phyloP scores from a whole-genome alignment of 1,139 yeast species.

The Kodamaea sp. region DNA sequence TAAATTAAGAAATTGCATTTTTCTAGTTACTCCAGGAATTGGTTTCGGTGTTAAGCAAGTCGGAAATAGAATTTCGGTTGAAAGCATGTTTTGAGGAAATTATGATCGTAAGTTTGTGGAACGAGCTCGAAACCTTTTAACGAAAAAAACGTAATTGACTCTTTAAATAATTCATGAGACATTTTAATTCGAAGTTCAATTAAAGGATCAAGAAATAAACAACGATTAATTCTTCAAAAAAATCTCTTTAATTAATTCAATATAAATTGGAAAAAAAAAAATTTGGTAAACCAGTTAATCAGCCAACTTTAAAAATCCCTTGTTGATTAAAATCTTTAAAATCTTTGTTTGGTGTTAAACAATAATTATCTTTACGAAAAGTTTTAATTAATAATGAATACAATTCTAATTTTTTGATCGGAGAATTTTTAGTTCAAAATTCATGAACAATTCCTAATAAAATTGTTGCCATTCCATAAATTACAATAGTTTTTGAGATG shows the following conservation, averaged over 20 bases:
- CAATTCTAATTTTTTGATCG: conserved; percentile 63
- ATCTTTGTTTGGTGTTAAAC: conserved; percentile 56
- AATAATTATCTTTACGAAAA: conserved; percentile 80
- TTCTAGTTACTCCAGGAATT: conserved; percentile 40
- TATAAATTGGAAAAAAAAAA: conserved; percentile 66
- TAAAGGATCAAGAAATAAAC: conserved; percentile 72
- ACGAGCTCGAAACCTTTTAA: too few relatives aligned
- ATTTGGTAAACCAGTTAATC: conserved; percentile 82
- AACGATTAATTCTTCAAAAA: conserved; percentile 62
- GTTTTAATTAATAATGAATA: conserved; percentile 59
- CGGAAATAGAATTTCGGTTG: conserved; percentile 50
- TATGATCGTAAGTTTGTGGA: too few relatives aligned
- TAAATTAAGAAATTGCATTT: conserved; percentile 42
- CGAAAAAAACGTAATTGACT: conserved; percentile 25
- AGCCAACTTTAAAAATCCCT: conserved; percentile 35
- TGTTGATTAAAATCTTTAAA: conserved; percentile 58
- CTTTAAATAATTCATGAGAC: conserved; percentile 69
- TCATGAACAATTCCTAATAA: conserved; percentile 79
- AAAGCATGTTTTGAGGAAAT: conserved; percentile 36
- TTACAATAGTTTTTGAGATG: conserved; percentile 55
- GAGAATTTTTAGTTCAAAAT: conserved; percentile 69
- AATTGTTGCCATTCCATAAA: conserved; percentile 73
- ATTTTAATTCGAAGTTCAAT: conserved; percentile 65
- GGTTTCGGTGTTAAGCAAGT: conserved; percentile 37
- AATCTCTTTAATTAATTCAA: conserved; percentile 66